A percentile compares a stretch with the other conserved stretches of the same genome.
Conservation (phyloP, 2,329 filamentous ascomycete species). For the Fusarium stilboides region DNA sequence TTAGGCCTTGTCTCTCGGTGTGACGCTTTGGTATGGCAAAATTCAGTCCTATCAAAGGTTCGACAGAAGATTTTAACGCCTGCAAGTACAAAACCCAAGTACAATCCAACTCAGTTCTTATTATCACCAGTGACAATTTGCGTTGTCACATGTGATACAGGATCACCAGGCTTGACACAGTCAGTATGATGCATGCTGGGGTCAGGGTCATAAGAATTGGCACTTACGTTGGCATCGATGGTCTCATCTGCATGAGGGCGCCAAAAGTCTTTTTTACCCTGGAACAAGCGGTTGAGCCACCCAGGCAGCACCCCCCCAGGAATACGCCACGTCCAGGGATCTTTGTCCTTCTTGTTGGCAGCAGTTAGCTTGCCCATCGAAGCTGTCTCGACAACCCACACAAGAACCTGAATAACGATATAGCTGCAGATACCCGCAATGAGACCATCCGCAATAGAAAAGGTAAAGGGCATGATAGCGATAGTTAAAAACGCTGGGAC, state of each 20-base stretch:
- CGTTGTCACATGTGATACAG: conserved; percentile 2
- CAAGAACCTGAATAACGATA: conserved; percentile 78
- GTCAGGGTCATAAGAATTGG: conserved; percentile 6
- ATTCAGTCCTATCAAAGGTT: too few relatives aligned
- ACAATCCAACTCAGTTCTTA: background rate
- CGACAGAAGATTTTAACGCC: too few relatives aligned
- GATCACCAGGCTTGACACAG: conserved; percentile 16
- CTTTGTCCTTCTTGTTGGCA: conserved; percentile 82
- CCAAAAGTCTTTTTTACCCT: conserved; percentile 11
- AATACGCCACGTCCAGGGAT: conserved; percentile 84
- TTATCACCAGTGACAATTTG: background rate
- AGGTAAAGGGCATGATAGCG: conserved; percentile 89
- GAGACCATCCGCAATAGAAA: conserved; percentile 88
- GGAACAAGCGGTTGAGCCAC: background rate
- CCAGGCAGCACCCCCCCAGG: conserved; percentile 79
- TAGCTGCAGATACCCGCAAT: conserved; percentile 86
- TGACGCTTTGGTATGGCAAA: too few relatives aligned
- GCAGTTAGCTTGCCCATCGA: conserved; percentile 65
- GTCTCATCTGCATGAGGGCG: conserved; percentile 1
- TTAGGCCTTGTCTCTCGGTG: too few relatives aligned
- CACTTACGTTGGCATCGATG: background rate
- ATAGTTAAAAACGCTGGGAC: conserved; percentile 88
- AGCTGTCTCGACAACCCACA: conserved; percentile 76
- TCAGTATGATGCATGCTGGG: background rate
- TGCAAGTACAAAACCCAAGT: too few relatives aligned